phyloP scores from a whole-genome alignment of 2,329 filamentous ascomycete species.

The Mycosphaerelloides madeirae region DNA sequence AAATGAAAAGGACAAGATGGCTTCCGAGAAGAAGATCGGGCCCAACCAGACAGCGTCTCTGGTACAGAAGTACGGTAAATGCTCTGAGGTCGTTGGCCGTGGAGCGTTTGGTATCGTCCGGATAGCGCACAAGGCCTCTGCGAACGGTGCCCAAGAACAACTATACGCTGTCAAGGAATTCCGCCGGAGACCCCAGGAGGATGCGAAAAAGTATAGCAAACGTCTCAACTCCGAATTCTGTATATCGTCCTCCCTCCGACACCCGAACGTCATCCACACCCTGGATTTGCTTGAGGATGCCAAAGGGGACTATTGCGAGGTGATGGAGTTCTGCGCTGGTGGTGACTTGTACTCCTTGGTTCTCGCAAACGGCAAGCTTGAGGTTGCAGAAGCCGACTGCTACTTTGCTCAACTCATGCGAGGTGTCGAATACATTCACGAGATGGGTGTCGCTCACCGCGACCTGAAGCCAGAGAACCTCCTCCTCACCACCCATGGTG shows the following conservation, averaged over 20 bases:
- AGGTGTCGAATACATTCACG: slow-evolving; percentile 97
- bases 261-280: slow-evolving; percentile 97
- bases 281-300: slow-evolving; percentile 91
- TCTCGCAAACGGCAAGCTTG: slow-evolving; percentile 83
- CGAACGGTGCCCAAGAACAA: slow-evolving; percentile 75
- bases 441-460: slow-evolving; percentile 97
- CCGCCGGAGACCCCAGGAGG: slow-evolving; percentile 87
- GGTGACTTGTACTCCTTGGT: slow-evolving; percentile 94
- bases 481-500: slow-evolving; percentile 84
- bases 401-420: slow-evolving; percentile 99
- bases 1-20: slow-evolving; percentile 73
- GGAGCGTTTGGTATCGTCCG: slow-evolving; percentile 96
- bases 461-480: slow-evolving; percentile 97
- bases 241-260: slow-evolving; percentile 92
- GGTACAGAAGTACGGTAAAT: slow-evolving; percentile 97
- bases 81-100: slow-evolving; percentile 91
- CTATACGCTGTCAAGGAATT: slow-evolving; percentile 98
- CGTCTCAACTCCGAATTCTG: slow-evolving; percentile 95
- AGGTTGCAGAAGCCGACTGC: slow-evolving; percentile 89
- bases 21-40: slow-evolving; percentile 70
- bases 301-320: slow-evolving; percentile 96
- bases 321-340: slow-evolving; percentile 98
- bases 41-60: slow-evolving; percentile 71
- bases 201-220: slow-evolving; percentile 96
- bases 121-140: slow-evolving; percentile 92